Conservation (phyloP, 2,329 filamentous ascomycete species). For the Colletotrichum gigasporum region DNA sequence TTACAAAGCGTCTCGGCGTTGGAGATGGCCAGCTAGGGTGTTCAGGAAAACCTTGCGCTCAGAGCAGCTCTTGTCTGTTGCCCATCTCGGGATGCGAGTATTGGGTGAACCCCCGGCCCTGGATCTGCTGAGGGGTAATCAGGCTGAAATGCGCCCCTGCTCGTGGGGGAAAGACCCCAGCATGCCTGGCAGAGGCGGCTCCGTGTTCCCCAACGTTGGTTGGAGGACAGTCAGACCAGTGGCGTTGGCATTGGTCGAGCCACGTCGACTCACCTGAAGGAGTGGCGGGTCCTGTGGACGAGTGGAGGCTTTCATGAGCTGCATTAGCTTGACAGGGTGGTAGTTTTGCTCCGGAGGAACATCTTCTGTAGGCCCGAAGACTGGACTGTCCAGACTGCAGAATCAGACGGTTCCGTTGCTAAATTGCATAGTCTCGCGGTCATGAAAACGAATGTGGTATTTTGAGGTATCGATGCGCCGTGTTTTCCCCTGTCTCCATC, state of each 20-base stretch:
- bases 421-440: neutral
- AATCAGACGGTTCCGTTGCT: neutral
- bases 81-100: slow-evolving; percentile 1
- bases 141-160: slow-evolving; percentile 18
- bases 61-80: neutral
- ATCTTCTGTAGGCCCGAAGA: neutral
- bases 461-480: slow-evolving; percentile 3
- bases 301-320: slow-evolving; percentile 16
- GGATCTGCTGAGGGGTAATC: slow-evolving; percentile 20
- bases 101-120: neutral
- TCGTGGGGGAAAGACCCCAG: neutral
- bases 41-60: neutral
- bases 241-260: slow-evolving; percentile 24
- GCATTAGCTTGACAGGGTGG: neutral
- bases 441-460: slow-evolving; percentile 11
- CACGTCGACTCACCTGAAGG: slow-evolving; percentile 29
- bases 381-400: neutral
- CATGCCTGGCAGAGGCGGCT: neutral
- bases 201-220: slow-evolving; percentile 26
- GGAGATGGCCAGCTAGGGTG: neutral
- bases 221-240: slow-evolving; percentile 25
- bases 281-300: slow-evolving; percentile 14
- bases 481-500: neutral
- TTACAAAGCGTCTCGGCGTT: neutral
- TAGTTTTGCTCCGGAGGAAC: neutral